Base-by-base conservation (phyloP, 768 basidiomycete genomes). In the Suillus tomentosus region DNA sequence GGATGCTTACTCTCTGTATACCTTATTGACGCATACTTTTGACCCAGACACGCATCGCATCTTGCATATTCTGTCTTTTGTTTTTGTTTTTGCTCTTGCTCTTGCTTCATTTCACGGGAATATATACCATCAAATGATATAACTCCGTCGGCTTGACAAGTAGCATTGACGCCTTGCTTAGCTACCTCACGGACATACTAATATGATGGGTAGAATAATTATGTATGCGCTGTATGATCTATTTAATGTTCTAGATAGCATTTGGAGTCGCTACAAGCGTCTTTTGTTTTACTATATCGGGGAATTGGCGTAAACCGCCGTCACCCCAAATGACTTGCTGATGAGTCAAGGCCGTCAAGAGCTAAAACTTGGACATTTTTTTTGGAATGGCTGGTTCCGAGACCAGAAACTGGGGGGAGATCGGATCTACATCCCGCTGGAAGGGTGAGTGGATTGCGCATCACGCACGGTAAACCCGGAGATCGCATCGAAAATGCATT, bases 1-100 rank as follows among this genome's bases (percentile, higher is more conserved):
- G 62, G 31, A 39, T 65, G 63, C 61, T 70, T 65, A 65, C 61
- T 68, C 63, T 69, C 40, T 2, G 67, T 50, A 69, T 68, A 70
- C 54, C 8, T 72, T 74, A 73, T 68, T 62, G 65, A 58, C 58
- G 55, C 64, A 63, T 54, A 61, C 69, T 56, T n/a, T 62, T 48
- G 59, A 60, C 61, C 22, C 55, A 62, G 11, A 39, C 55, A 62
- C 43, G 14, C 61, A 62, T 50, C 4, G 19, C 50, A 43, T 60
- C 64, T 22, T 55, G 37, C 58, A 54, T 37, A 31, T 66, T 47
- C 14, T 19, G 24, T 62, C 39, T 62, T 63, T 31, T 31, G 31
- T 31, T 31, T 48, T 65, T 37, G 36, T 37, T 37, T 36, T 37
- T 37, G n/a, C 54, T 60, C 47, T 65, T 61, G 40, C 50, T 60